Base-by-base conservation (phyloP, 2,329 filamentous ascomycete genomes). In the Arthroderma sp. region DNA sequence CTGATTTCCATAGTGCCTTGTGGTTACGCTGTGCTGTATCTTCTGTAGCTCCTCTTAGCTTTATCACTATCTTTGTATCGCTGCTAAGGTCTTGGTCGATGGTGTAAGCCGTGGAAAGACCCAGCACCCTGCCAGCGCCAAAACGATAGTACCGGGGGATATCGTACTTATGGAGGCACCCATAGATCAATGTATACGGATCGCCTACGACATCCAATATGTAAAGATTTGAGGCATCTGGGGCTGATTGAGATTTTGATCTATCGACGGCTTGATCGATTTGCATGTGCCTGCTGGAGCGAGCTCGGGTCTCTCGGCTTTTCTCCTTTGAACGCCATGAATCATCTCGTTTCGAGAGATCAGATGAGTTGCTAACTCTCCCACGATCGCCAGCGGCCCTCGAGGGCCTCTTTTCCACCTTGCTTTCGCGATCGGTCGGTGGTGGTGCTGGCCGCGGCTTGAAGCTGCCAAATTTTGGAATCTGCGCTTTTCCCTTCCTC, bases 401-500 rank as follows among this genome's bases (percentile, higher is more conserved):
- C 6, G n/a, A 54, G n/a, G 17, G n/a, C 13, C 23, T 54, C 33
- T 25, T 39, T 23, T 54, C 37, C 2, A 23, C 51, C n/a, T 13
- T 28, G 31, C 51, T 23, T 9, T 39, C 11, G 17, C 21, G 19
- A 21, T 43, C 37, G 11, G 9, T 28, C 19, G 21, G 19, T 33
- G 38, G 38, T 9, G 23, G 7, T 44, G 38, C n/a, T 31, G 54
- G 38, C 17, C 19, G 21, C 21, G 57, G 56, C 63, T 80, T 84
- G 74, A 91, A 91, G 61, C 87, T 91, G 19, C 81, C 77, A 66
- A 91, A 91, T 64, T 84, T 88, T 8, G 87, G 87, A 21, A 86
- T 76, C 41, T 67, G 61, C 59, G 71, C 69, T 57, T 70, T 72
- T 59, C 67, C 70, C 67, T 72, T 54, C 6, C 58, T 58, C 15